Base-by-base conservation (phyloP, 306 rosid genomes). In the Hylodesmum podocarpum region DNA sequence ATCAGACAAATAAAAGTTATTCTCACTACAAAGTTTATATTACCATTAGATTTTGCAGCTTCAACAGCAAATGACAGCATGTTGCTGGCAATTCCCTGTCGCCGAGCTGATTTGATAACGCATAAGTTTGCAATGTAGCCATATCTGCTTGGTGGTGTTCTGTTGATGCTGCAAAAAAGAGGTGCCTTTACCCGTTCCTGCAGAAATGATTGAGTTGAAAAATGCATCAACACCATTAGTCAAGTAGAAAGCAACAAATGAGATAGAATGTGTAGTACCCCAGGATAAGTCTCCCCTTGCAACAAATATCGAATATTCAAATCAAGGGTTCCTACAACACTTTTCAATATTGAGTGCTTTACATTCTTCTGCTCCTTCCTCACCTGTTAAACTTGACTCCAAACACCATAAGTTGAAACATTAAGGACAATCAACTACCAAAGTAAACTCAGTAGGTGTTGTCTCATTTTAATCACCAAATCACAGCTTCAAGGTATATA, bases 281-380 rank as follows among this genome's bases (percentile, higher is more conserved):
- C 93, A 1, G 98, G 98, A 86, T 86, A 90, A 51, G 88, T 91
- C 88, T 94, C 98, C 76, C 98, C 98, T 47, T 84, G 90, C 77
- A 88, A 81, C 87, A 91, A 66, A 82, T 86, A 80, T 53, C 84
- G 87, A 66, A 85, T 75, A 84, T 86, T 86, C 89, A 94, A 77
- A 83, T 94, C 98, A 43, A 94, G 97, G 62, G 97, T 94, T 85
- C 96, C 98, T 57, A 91, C 96, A 7, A 91, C 87, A 85, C 93
- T 89, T 82, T 87, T 91, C 66, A 94, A 19, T 59, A 88, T 76
- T 0, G 88, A 79, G 29, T 82, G 81, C 75, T 94, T 90, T 81
- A 72, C 83, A 75, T 88, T 83, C 85, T 81, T 86, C 68, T 80
- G 72, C 81, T 87, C 90, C 89, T 90, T 94, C 83, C 70, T 94